Conservation (phyloP, 345 rosid genomes). For the Pugionium dolabratum region DNA sequence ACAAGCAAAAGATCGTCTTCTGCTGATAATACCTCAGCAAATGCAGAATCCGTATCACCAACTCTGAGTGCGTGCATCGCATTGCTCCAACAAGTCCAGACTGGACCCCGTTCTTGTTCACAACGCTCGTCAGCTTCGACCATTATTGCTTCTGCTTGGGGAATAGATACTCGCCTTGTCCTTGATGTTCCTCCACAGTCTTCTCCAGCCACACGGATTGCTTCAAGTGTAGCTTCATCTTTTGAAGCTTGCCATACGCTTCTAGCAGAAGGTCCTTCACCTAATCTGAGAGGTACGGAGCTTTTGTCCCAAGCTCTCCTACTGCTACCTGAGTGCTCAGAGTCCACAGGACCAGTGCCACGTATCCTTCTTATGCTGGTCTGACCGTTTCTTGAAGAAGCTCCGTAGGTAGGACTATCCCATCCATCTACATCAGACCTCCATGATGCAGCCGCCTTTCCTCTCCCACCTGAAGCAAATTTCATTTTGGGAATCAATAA, state of each 20-base stretch:
- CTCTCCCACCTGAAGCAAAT: conserved; percentile 53
- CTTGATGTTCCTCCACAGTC: conserved; percentile 58
- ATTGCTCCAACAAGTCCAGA: conserved; percentile 84
- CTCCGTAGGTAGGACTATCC: conserved; percentile 64
- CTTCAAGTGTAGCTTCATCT: conserved; percentile 97
- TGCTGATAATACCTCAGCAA: conserved; percentile 70
- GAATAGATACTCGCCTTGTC: conserved; percentile 51
- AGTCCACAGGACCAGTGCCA: conserved; percentile 50
- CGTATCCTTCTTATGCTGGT: conserved; percentile 55
- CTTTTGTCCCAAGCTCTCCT: conserved; percentile 94
- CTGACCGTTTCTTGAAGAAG: conserved; percentile 68
- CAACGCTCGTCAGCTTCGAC: conserved; percentile 44
- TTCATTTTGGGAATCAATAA: conserved; percentile 46
- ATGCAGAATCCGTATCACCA: conserved; percentile 88
- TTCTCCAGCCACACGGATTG: conserved; percentile 95
- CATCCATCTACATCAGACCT: conserved; percentile 70
- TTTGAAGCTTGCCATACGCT: conserved; percentile 99
- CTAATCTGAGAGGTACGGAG: conserved; percentile 66
- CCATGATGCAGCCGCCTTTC: conserved; percentile 60
- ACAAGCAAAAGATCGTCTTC: conserved; percentile 85
- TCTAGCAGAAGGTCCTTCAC: conserved; percentile 98
- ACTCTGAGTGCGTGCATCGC: conserved; percentile 90
- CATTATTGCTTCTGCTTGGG: conserved; percentile 76
- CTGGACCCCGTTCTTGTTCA: conserved; percentile 63
- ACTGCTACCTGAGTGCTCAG: conserved; percentile 56